Evolutionary conservation across 768 basidiomycete species (phyloP).

Genomic region (Collybia nuda): DNA sequence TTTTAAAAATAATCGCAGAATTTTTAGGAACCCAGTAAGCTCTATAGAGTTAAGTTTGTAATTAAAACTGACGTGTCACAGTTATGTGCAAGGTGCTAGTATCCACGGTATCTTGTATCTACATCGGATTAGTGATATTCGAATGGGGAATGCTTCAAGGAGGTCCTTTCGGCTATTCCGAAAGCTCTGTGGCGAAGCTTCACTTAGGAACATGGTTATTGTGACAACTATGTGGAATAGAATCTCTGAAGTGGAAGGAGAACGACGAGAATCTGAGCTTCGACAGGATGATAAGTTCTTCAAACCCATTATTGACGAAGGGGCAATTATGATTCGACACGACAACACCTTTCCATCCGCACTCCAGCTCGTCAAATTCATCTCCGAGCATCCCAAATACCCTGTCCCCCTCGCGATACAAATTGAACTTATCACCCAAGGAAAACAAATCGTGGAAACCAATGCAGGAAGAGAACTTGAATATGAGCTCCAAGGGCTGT

Average conservation of each 20-base stretch:
- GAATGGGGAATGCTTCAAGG: conserved; percentile 14
- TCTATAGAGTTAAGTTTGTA: background rate
- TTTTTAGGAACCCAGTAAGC: background rate
- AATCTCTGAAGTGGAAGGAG: conserved; percentile 7
- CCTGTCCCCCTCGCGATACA: conserved; percentile 13
- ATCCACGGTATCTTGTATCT: conserved; percentile 36
- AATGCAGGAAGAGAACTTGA: conserved; percentile 1
- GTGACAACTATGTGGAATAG: conserved; percentile 39
- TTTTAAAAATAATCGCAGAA: background rate
- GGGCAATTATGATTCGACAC: conserved; percentile 8
- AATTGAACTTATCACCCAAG: conserved; percentile 12
- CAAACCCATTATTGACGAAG: conserved; percentile 9
- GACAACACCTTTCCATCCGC: conserved; percentile 14
- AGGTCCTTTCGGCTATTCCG: conserved; percentile 27
- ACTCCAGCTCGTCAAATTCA: conserved; percentile 13
- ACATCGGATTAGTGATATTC: conserved; percentile 36
- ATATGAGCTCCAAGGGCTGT: background rate
- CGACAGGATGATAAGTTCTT: conserved; percentile 8
- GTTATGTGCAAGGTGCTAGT: conserved; percentile 5
- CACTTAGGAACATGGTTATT: conserved; percentile 26
- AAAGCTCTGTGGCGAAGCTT: conserved; percentile 29
- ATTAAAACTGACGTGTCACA: background rate
- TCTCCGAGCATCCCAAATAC: background rate
- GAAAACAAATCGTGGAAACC: conserved; percentile 10
- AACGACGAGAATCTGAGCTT: conserved; percentile 23